Percentiles rank a stretch among this genome's conserved stretches.
Conservation (phyloP, 495 filamentous ascomycete species). For the Lasiosphaeria hispida region DNA sequence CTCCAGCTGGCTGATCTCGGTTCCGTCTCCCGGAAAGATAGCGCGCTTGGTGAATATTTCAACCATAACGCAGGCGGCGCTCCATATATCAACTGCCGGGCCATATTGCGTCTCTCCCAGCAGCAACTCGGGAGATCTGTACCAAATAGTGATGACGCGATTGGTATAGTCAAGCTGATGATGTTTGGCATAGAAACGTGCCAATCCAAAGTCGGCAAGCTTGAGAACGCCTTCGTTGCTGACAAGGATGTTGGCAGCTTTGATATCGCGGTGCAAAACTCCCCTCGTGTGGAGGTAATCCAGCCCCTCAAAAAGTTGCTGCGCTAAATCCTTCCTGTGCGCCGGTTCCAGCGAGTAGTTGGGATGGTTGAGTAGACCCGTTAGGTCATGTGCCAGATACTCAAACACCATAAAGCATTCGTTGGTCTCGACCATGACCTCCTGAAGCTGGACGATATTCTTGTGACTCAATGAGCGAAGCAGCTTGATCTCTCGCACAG, state of each 20-base stretch:
- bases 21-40: slow-evolving; percentile 92
- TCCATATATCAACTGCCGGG: slow-evolving; percentile 95
- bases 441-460: slow-evolving; percentile 83
- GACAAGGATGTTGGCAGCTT: slow-evolving; percentile 91
- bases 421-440: slow-evolving; percentile 98
- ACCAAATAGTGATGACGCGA: slow-evolving; percentile 98
- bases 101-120: slow-evolving; percentile 94
- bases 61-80: slow-evolving; percentile 91
- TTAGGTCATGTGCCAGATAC: slow-evolving; percentile 87
- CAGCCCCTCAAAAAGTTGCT: slow-evolving; percentile 91
- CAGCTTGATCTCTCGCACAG: slow-evolving; percentile 93
- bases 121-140: slow-evolving; percentile 87
- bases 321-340: slow-evolving; percentile 91
- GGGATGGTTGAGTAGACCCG: slow-evolving; percentile 80
- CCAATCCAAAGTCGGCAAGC: slow-evolving; percentile 93
- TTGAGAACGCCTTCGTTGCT: slow-evolving; percentile 86
- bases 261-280: slow-evolving; percentile 93
- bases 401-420: slow-evolving; percentile 99
- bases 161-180: slow-evolving; percentile 97
- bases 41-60: slow-evolving; percentile 96
- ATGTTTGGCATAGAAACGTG: slow-evolving; percentile 94
- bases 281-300: slow-evolving; percentile 92
- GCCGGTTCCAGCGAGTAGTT: slow-evolving; percentile 79
- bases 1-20: slow-evolving; percentile 92
- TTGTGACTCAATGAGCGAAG: slow-evolving; percentile 88